These are phyloP conservation scores for Beverwykella pulmonaria DNA, from an alignment of 495 filamentous ascomycete genomes.

Conservation along the genomic window DNA sequence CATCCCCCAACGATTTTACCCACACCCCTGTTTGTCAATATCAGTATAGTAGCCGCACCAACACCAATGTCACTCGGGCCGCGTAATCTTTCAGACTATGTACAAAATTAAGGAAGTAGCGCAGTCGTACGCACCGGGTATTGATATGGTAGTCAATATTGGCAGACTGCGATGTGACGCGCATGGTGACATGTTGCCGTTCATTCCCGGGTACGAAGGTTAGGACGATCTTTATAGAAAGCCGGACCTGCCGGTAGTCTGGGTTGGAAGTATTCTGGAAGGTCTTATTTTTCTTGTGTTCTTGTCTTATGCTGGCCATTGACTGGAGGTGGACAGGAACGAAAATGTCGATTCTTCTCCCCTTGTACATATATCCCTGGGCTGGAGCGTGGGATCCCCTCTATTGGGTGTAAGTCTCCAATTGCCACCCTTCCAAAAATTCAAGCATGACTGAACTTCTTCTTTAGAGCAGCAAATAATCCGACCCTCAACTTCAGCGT, in stretches of 20 bases:
- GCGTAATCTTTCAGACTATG: not conserved
- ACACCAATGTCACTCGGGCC: not conserved
- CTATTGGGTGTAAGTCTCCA: slow-evolving; percentile 27
- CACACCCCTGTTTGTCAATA: not conserved
- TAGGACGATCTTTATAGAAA: not conserved
- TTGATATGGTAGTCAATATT: slow-evolving; percentile 9
- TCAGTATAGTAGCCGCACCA: not conserved
- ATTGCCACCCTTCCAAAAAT: not conserved
- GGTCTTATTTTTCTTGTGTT: not conserved
- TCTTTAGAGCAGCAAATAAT: slow-evolving; percentile 13
- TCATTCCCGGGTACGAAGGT: not conserved
- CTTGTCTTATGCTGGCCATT: not conserved
- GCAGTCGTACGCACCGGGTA: slow-evolving; percentile 1
- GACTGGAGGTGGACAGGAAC: not conserved
- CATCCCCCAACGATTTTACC: not conserved
- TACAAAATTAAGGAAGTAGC: slow-evolving; percentile 13
- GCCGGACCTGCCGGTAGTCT: slow-evolving; percentile 1
- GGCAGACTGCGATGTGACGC: slow-evolving; percentile 23
- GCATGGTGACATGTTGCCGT: slow-evolving; percentile 11
- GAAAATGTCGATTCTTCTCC: slow-evolving; percentile 29
- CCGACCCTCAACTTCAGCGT: slow-evolving; percentile 29
- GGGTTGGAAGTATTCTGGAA: not conserved
- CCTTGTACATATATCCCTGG: slow-evolving; percentile 36
- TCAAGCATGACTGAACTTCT: not conserved
- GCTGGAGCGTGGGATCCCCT: slow-evolving; percentile 35